phyloP scores from a whole-genome alignment of 441 rosid species.

The Biscutella laevigata region DNA sequence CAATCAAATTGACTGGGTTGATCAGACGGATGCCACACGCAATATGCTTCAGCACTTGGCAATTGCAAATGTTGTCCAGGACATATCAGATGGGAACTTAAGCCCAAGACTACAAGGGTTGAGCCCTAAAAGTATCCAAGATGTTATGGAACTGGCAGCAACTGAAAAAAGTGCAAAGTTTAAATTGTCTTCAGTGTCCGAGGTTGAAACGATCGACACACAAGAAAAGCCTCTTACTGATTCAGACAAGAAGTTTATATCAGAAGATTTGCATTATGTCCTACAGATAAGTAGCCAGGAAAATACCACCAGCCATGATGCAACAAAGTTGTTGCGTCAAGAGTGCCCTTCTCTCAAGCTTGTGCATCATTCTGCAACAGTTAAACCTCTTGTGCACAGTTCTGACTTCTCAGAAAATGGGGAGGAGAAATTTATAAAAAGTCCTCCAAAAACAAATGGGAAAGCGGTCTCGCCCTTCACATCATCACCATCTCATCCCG shows the following conservation, averaged over 20 bases:
- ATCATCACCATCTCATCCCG: constrained; percentile 33
- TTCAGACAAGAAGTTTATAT: constrained; percentile 21
- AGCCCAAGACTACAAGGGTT: constrained; percentile 32
- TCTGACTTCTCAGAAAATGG: constrained; percentile 21
- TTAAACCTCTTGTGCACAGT: constrained; percentile 26
- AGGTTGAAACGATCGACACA: constrained; percentile 24
- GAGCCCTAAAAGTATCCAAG: constrained; percentile 34
- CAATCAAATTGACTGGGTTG: constrained; percentile 71
- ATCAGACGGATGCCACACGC: constrained; percentile 62
- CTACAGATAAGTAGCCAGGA: constrained; percentile 21
- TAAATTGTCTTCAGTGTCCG: constrained; percentile 25
- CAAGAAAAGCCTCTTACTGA: constrained; percentile 27
- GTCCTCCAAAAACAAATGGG: constrained; percentile 15
- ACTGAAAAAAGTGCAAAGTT: constrained; percentile 27
- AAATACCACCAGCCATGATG: constrained; percentile 20
- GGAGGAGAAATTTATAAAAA: constrained; percentile 5
- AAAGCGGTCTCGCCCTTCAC: constrained; percentile 24
- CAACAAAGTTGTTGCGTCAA: constrained; percentile 19
- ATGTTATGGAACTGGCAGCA: constrained; percentile 27
- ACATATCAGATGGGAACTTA: constrained; percentile 29
- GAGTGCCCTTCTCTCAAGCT: constrained; percentile 25
- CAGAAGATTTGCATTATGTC: constrained; percentile 20
- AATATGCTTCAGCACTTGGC: constrained; percentile 68
- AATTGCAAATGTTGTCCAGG: constrained; percentile 47
- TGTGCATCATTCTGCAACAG: constrained; percentile 27